Evolutionary conservation across 1,284 basidiomycete genomes (phyloP).

Genomic region (Fomes fomentarius): DNA sequence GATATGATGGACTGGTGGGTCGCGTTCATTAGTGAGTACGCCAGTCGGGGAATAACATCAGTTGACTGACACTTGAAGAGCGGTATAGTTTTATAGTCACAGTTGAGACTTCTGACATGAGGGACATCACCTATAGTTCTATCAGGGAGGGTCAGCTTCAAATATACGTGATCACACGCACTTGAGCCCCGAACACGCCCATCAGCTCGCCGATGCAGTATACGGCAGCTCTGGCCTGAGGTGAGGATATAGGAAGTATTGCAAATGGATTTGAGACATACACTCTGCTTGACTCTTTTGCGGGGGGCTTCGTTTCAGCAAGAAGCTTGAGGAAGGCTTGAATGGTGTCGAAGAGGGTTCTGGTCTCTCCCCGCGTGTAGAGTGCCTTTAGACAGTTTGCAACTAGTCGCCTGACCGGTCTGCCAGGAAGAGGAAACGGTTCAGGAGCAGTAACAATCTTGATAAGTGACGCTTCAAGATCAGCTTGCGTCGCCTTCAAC

Average conservation of each 20-base stretch:
- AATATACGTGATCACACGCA: constrained; percentile 37
- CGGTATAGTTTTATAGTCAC: constrained; percentile 69
- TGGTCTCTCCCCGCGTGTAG: constrained; percentile 84
- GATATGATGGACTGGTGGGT: constrained; percentile 70
- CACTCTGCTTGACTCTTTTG: constrained; percentile 70
- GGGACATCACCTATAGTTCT: constrained; percentile 83
- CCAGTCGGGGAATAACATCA: not conserved
- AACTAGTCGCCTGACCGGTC: constrained; percentile 81
- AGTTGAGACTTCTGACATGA: constrained; percentile 83
- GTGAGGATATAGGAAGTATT: constrained; percentile 12
- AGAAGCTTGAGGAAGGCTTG: constrained; percentile 78
- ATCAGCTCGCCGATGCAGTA: constrained; percentile 90
- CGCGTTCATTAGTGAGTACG: not conserved
- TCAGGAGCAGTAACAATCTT: constrained; percentile 64
- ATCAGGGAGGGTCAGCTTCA: constrained; percentile 2
- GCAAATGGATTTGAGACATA: too few relatives aligned
- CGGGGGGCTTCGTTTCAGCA: constrained; percentile 67
- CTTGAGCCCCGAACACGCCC: constrained; percentile 81
- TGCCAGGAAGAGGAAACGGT: constrained; percentile 78
- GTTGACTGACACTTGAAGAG: constrained; percentile 63
- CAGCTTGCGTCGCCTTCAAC: constrained; percentile 64
- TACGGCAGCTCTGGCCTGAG: constrained; percentile 62
- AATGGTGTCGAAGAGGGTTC: constrained; percentile 87
- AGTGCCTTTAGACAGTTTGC: constrained; percentile 78
- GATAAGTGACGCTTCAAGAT: constrained; percentile 64